Base-by-base conservation (phyloP, 2,329 filamentous ascomycete genomes). In the Diaporthe caulivora region DNA sequence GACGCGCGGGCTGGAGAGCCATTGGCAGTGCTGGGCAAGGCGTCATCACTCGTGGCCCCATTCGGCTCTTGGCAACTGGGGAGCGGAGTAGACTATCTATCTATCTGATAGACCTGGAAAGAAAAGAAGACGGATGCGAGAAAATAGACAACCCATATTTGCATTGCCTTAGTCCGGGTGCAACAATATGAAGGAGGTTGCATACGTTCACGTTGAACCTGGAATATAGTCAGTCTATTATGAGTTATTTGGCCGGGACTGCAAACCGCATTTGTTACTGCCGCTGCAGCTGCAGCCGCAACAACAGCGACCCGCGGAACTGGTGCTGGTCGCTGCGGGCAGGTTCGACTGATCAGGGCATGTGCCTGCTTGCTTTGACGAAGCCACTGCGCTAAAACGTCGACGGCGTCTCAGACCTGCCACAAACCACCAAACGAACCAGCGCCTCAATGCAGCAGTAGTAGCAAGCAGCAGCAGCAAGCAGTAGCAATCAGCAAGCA, bases 311-410 rank as follows among this genome's bases (percentile, higher is more conserved):
- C 34, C 44, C 18, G 21, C 42, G 42, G 57, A 10, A 31, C 17
- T 54, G 7, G 10, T 17, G 47, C 10, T 62, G 58, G 13, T 31
- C 55, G 58, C 70, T 42, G 37, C 29, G 34, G 34, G 49, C 31
- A 44, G 70, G 76, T 62, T 70, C 53, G 55, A 72, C 60, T 49
- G 60, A 64, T 67, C 74, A 67, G 42, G 67, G 67, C 40, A 58
- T 62, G 44, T 62, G 44, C 68, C 55, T 70, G 57, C 65, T 75
- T 76, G 78, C 80, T 82, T 82, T 78, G 81, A 80, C 77, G 54
- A 78, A 74, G 76, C 68, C 60, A 71, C 69, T 75, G 75, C 80
- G 77, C 80, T 81, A 82, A 83, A 83, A 82, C 82, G 80, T 75
- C 70, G 77, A 77, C 75, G 75, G 75, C 78, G 81, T 82, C 81